phyloP scores from a whole-genome alignment of 768 basidiomycete genomes.

The Naganishia friedmannii region DNA sequence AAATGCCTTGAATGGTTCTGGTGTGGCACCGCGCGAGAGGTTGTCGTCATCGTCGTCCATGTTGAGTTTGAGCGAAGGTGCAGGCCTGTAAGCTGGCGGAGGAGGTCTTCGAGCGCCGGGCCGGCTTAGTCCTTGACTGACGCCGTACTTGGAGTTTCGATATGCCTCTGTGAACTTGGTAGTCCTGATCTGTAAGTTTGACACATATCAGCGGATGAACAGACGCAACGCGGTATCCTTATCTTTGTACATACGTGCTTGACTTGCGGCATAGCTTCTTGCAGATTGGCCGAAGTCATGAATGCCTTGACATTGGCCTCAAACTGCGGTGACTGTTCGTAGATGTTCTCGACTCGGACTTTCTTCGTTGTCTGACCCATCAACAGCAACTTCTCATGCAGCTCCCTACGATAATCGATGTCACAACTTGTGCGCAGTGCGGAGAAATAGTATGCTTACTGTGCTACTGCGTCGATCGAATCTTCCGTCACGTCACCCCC shows the following conservation, averaged over 20 bases:
- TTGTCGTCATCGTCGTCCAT: slow-evolving; percentile 58
- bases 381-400: slow-evolving; percentile 84
- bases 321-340: slow-evolving; percentile 83
- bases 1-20: slow-evolving; percentile 33
- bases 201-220: not conserved
- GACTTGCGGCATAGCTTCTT: slow-evolving; percentile 59
- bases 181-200: slow-evolving; percentile 68
- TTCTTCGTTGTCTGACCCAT: slow-evolving; percentile 97
- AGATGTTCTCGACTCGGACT: slow-evolving; percentile 92
- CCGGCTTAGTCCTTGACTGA: slow-evolving; percentile 59
- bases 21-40: not conserved
- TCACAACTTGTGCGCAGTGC: not conserved
- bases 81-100: slow-evolving; percentile 68
- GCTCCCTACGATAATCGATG: slow-evolving; percentile 55
- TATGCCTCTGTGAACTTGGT: slow-evolving; percentile 97
- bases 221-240: not conserved
- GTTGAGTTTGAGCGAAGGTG: slow-evolving; percentile 59
- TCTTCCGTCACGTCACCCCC: slow-evolving; percentile 74
- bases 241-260: not conserved
- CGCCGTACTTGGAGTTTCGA: slow-evolving; percentile 59
- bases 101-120: slow-evolving; percentile 53
- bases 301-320: slow-evolving; percentile 86
- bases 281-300: slow-evolving; percentile 66
- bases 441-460: slow-evolving; percentile 43
- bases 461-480: slow-evolving; percentile 93